Base-by-base conservation (phyloP, 495 filamentous ascomycete species). In the Podospora bellae-mahoneyi region DNA sequence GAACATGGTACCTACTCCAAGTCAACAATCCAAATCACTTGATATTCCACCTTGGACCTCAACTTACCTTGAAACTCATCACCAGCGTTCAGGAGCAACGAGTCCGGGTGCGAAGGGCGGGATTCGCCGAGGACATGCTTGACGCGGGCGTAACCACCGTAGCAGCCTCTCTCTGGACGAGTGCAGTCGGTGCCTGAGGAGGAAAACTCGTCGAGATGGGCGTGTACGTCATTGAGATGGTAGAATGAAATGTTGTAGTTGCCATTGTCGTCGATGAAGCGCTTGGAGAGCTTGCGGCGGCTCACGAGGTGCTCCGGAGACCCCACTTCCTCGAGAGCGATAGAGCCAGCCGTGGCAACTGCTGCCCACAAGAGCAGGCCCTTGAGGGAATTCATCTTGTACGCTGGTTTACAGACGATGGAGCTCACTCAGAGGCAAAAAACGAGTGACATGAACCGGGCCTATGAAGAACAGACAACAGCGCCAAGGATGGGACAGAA, bases 171-270 rank as follows among this genome's bases (percentile, higher is more conserved):
- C 27, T 78, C 73, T 1, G 83, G 81, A 27, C 76, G 66, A 0
- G 79, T 79, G 74, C 86, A 87, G 69, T 87, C 84, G 9, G 84
- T 80, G 27, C 86, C 86, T 0, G 83, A 83, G 27, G 80, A 77
- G 10, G 82, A 77, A 72, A 85, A 88, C 73, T 88, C 70, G 69
- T 88, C 86, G 7, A 88, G 78, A 69, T 86, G 85, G 34, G 85
- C 82, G 68, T 88, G 86, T 0, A 88, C 86, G 70, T 88, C 86
- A 72, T 88, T 88, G 76, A 88, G 77, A 72, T 88, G 86, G 72
- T 86, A 88, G 74, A 88, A 85, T 4, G 84, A 85, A 59, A 87
- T 84, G 67, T 87, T 86, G 74, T 83, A 87, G 69, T 87, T 81
- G 60, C 83, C 83, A 2, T 79, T 70, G 9, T 72, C 71, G 67